phyloP scores from a whole-genome alignment of 192 early-diverging fungal genomes.

The Spizellomyces punctatus region DNA sequence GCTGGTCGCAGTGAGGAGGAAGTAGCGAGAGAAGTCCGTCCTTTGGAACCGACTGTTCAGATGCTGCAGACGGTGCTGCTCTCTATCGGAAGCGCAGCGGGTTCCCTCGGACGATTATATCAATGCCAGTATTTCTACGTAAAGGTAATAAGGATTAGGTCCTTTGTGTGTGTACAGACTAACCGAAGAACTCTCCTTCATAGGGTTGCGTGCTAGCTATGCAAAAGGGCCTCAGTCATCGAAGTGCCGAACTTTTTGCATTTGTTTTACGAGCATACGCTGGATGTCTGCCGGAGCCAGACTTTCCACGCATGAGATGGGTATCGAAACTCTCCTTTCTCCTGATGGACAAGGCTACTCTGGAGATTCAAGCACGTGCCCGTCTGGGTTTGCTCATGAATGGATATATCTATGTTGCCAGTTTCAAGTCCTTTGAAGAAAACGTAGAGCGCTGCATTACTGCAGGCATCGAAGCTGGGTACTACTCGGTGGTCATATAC shows the following conservation, averaged over 20 bases:
- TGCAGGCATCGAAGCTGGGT: constrained; percentile 17
- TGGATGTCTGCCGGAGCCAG: neutral
- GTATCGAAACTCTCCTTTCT: constrained; percentile 12
- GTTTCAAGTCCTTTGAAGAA: constrained; percentile 19
- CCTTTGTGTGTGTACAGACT: too few species aligned
- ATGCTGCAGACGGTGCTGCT: constrained; percentile 39
- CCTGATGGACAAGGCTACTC: constrained; percentile 11
- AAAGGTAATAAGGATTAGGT: neutral
- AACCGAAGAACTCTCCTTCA: too few species aligned
- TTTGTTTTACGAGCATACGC: constrained; percentile 20
- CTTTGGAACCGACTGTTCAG: constrained; percentile 17
- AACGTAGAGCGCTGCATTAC: constrained; percentile 29
- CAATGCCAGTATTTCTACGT: constrained; percentile 26
- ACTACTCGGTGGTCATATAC: constrained; percentile 27
- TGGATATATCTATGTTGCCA: constrained; percentile 18
- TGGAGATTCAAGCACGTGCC: constrained; percentile 20
- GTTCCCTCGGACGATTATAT: neutral
- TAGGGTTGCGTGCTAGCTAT: constrained; percentile 17
- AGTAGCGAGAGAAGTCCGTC: neutral
- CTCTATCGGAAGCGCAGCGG: constrained; percentile 31
- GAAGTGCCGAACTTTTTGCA: constrained; percentile 19
- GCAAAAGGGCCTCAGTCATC: constrained; percentile 7
- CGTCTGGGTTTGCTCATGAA: constrained; percentile 18
- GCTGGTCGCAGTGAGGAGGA: constrained; percentile 9
- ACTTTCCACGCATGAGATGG: constrained; percentile 24